Evolutionary conservation across 140 eudicot genomes (phyloP).

Genomic region (Bidens hawaiensis): DNA sequence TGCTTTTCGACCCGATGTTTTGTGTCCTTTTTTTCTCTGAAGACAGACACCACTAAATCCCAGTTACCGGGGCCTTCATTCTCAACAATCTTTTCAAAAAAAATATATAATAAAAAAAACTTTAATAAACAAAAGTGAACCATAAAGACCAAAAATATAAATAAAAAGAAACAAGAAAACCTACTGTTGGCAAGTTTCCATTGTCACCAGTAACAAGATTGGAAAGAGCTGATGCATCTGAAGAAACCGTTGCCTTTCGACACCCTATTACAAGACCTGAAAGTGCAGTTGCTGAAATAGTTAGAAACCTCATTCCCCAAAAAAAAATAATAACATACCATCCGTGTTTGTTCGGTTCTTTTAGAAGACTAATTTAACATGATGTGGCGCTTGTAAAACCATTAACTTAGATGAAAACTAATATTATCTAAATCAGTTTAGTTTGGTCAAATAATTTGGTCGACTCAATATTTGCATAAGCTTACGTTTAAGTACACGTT

Average conservation of each 20-base stretch:
- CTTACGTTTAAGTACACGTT: no score
- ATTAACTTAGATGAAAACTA: no score
- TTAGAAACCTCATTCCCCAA: no score
- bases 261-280: conserved; percentile 77
- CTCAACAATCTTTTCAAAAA: conserved; percentile 33
- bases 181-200: conserved; percentile 35
- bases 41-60: conserved; percentile 32
- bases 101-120: no score
- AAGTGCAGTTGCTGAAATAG: no score
- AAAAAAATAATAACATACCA: no score
- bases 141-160: not conserved
- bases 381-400: no score
- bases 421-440: no score
- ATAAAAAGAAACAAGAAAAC: conserved; percentile 12
- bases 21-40: conserved; percentile 55
- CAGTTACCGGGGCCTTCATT: conserved; percentile 38
- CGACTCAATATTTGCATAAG: no score
- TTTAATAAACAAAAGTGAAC: conserved; percentile 18
- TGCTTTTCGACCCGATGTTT: conserved; percentile 71
- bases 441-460: no score
- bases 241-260: conserved; percentile 61
- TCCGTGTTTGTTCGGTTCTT: no score
- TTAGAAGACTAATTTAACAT: no score
- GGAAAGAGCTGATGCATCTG: conserved; percentile 30
- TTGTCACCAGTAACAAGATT: conserved; percentile 33